phyloP scores from a whole-genome alignment of 2,329 filamentous ascomycete genomes.

The Magnaporthiopsis incrustans region DNA sequence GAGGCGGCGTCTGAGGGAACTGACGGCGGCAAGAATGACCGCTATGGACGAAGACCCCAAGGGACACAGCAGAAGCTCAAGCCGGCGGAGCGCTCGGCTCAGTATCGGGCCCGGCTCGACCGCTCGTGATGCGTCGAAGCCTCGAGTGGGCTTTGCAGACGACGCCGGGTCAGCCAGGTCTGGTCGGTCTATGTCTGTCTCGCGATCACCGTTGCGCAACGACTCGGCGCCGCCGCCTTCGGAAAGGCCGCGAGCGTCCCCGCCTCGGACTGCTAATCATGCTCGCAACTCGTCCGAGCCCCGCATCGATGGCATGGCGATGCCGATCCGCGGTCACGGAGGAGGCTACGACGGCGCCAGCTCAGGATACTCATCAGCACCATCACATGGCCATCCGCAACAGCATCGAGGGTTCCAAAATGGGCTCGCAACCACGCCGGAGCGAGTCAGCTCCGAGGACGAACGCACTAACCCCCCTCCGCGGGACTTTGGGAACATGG shows the following conservation, averaged over 20 bases:
- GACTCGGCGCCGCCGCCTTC: slow-evolving; percentile 43
- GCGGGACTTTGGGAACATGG: slow-evolving; percentile 45
- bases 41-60: slow-evolving; percentile 43
- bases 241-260: slow-evolving; percentile 27
- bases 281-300: slow-evolving; percentile 41
- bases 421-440: slow-evolving; percentile 39
- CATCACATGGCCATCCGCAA: slow-evolving; percentile 25
- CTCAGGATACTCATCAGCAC: slow-evolving; percentile 2
- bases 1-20: slow-evolving; percentile 81
- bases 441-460: slow-evolving; percentile 50
- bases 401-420: slow-evolving; percentile 28
- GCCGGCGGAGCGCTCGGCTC: slow-evolving; percentile 48
- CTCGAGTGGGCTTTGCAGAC: slow-evolving; percentile 51
- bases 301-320: slow-evolving; percentile 16
- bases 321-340: slow-evolving; percentile 9
- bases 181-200: slow-evolving; percentile 43
- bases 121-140: slow-evolving; percentile 24
- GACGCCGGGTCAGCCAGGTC: slow-evolving; percentile 41
- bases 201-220: slow-evolving; percentile 32
- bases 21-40: slow-evolving; percentile 73
- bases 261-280: slow-evolving; percentile 26
- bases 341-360: slow-evolving; percentile 2
- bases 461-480: slow-evolving; percentile 35
- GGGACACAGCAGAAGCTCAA: slow-evolving; percentile 43
- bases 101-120: slow-evolving; percentile 37